phyloP scores from a whole-genome alignment of 352 stramenopile genomes.

The Phytopythium litorale region DNA sequence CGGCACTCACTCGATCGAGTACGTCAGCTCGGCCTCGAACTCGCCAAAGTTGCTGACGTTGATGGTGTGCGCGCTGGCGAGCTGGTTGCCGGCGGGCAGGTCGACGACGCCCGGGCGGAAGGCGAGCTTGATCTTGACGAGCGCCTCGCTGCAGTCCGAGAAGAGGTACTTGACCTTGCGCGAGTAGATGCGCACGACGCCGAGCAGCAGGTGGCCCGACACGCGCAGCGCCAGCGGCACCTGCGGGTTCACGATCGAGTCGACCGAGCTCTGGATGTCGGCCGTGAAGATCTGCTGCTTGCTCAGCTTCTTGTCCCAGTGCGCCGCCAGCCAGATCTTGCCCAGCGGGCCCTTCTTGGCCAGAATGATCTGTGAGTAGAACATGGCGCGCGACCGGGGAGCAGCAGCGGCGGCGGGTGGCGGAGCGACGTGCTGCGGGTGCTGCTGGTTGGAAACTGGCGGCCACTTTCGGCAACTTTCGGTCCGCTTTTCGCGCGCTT shows the following conservation, averaged over 20 bases:
- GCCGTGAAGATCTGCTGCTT: constrained; percentile 98
- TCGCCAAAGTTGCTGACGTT: constrained; percentile 85
- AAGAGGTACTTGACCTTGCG: constrained; percentile 98
- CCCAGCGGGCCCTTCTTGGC: constrained; percentile 98
- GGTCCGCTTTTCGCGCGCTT: not conserved
- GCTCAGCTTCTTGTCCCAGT: constrained; percentile 99
- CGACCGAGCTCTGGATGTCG: constrained; percentile 95
- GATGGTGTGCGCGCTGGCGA: constrained; percentile 68
- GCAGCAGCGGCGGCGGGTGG: not conserved
- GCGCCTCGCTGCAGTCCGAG: constrained; percentile 97
- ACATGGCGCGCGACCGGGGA: constrained; percentile 74
- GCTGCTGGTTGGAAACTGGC: not conserved
- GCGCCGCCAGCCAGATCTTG: constrained; percentile 99
- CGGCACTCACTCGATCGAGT: constrained; percentile 78
- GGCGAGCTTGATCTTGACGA: constrained; percentile 99
- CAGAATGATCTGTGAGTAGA: constrained; percentile 99
- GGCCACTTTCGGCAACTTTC: not conserved
- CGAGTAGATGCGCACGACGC: constrained; percentile 98
- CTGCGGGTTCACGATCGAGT: constrained; percentile 96
- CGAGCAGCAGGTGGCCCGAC: constrained; percentile 96
- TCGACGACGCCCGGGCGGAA: constrained; percentile 87
- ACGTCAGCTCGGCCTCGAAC: constrained; percentile 83
- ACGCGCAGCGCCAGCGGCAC: constrained; percentile 97
- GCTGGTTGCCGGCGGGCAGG: constrained; percentile 57
- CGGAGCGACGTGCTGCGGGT: not conserved